Evolutionary conservation across 1,139 yeast species (phyloP).

Genomic region (Yamadazyma spencermartinsiae): DNA sequence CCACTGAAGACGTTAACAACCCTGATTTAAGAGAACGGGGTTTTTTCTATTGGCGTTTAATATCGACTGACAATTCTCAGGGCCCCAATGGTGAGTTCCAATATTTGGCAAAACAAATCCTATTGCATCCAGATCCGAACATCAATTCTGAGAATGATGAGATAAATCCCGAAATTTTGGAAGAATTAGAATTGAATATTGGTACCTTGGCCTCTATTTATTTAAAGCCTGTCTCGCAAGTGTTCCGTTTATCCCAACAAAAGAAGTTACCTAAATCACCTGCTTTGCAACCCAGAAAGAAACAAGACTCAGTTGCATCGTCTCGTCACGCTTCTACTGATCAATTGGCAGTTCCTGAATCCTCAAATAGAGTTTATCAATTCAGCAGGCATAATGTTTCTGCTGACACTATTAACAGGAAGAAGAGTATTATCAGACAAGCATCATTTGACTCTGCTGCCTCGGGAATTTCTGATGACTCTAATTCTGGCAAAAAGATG

Average conservation of each 20-base stretch:
- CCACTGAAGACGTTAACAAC: slow-evolving; percentile 70
- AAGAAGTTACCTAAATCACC: slow-evolving; percentile 60
- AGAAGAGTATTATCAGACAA: slow-evolving; percentile 16
- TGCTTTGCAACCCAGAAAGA: slow-evolving; percentile 46
- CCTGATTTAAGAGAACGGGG: slow-evolving; percentile 91
- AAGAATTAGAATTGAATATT: slow-evolving; percentile 78
- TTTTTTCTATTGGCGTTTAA: slow-evolving; percentile 78
- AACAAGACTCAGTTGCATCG: slow-evolving; percentile 9
- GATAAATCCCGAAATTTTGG: slow-evolving; percentile 67
- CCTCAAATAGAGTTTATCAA: slow-evolving; percentile 10
- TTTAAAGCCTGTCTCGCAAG: slow-evolving; percentile 76
- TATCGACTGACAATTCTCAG: slow-evolving; percentile 48
- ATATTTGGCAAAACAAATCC: slow-evolving; percentile 51
- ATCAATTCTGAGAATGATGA: slow-evolving; percentile 70
- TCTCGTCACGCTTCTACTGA: slow-evolving; percentile 14
- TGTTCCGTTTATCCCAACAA: slow-evolving; percentile 66
- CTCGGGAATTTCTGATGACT: slow-evolving; percentile 17
- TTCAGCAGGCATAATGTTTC: slow-evolving; percentile 12
- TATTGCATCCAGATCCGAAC: slow-evolving; percentile 60
- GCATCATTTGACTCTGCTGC: slow-evolving; percentile 17
- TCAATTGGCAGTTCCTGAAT: slow-evolving; percentile 7
- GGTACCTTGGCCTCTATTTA: slow-evolving; percentile 85
- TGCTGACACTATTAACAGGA: slow-evolving; percentile 14
- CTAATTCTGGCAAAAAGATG: slow-evolving; percentile 8
- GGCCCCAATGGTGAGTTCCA: slow-evolving; percentile 31